Evolutionary conservation across 2,329 filamentous ascomycete genomes (phyloP).

Genomic region (Curvularia lunata): DNA sequence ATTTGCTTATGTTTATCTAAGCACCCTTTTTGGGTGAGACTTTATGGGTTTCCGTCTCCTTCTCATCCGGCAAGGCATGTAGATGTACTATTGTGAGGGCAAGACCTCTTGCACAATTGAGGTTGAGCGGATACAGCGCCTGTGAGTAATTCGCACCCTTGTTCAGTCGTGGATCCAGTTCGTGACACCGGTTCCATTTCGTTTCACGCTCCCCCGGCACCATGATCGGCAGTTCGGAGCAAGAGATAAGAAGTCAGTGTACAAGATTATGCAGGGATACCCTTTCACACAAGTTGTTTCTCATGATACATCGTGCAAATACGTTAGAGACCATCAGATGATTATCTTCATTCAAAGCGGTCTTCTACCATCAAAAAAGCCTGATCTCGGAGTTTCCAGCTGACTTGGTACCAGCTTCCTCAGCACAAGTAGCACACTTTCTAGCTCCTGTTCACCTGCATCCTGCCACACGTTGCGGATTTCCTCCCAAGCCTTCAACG

Average conservation of each 20-base stretch:
- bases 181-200: not conserved
- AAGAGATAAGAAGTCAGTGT: not conserved
- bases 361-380: conserved; percentile 10
- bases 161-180: not conserved
- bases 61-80: not conserved
- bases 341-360: not conserved
- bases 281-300: not conserved
- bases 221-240: not conserved
- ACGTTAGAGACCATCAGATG: not conserved
- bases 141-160: not conserved
- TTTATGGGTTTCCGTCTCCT: not conserved
- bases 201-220: not conserved
- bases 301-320: not conserved
- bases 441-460: conserved; percentile 39
- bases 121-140: not conserved
- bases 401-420: conserved; percentile 31
- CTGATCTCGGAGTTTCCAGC: not conserved
- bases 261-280: not conserved
- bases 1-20: not conserved
- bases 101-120: not conserved
- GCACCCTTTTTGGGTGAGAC: too few relatives aligned
- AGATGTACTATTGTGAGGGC: not conserved
- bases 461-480: conserved; percentile 50
- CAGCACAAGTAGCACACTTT: conserved; percentile 35
- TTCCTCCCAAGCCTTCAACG: conserved; percentile 62